phyloP scores from a whole-genome alignment of 2,329 filamentous ascomycete genomes.

The Phoma sp. region DNA sequence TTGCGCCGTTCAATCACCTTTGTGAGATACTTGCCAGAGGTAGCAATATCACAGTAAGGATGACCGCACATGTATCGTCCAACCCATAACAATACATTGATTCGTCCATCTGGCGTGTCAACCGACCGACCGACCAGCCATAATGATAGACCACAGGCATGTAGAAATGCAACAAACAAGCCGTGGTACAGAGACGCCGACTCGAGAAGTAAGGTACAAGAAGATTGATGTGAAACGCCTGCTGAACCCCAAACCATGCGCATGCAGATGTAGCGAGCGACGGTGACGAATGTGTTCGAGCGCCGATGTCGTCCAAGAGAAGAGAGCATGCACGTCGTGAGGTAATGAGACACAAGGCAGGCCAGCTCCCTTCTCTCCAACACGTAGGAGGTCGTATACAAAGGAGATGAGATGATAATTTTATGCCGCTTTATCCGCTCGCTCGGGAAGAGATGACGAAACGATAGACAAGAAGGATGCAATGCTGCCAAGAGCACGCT shows the following conservation, averaged over 20 bases:
- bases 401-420: constrained; percentile 27
- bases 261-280: constrained; percentile 15
- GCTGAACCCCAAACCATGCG: constrained; percentile 17
- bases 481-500: constrained; percentile 13
- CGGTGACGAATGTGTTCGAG: constrained; percentile 12
- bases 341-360: constrained; percentile 38
- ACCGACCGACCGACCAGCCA: not conserved
- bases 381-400: constrained; percentile 29
- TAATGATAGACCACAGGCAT: constrained; percentile 7
- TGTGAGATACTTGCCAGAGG: not conserved
- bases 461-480: constrained; percentile 24
- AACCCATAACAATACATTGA: constrained; percentile 11
- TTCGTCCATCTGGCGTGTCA: constrained; percentile 3
- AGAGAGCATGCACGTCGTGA: constrained; percentile 39
- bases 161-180: constrained; percentile 7
- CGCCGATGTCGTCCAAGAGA: constrained; percentile 16
- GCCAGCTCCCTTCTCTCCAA: constrained; percentile 44
- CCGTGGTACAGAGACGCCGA: constrained; percentile 11
- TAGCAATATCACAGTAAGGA: not conserved
- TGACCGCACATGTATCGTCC: constrained; percentile 10
- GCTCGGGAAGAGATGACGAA: constrained; percentile 27
- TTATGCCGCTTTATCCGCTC: constrained; percentile 26
- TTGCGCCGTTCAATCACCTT: constrained; percentile 1
- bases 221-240: constrained; percentile 23
- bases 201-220: constrained; percentile 35